A percentile compares a stretch with the other conserved stretches of the same genome.
Evolutionary conservation across 495 filamentous ascomycete genomes (phyloP).

Genomic region (Podospora pseudocomata): DNA sequence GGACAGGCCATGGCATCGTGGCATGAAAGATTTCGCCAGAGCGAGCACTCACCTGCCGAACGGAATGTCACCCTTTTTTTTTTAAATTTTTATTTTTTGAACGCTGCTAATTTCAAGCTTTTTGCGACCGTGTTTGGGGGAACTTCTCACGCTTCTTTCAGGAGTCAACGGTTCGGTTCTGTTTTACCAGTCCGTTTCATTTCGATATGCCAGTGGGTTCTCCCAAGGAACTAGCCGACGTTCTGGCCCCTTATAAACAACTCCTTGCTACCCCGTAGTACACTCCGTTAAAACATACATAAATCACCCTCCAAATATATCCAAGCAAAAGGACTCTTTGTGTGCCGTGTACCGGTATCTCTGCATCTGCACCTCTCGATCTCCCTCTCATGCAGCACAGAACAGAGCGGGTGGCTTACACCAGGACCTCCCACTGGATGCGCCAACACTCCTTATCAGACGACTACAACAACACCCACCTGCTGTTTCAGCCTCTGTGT

Average conservation of each 20-base stretch:
- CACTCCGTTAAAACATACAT: no score
- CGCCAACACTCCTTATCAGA: not conserved
- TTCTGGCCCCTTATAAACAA: not conserved
- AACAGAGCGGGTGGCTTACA: not conserved
- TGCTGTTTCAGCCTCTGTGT: conserved; percentile 8
- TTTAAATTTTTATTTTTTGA: not conserved
- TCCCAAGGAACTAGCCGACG: not conserved
- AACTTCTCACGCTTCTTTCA: not conserved
- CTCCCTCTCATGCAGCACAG: not conserved
- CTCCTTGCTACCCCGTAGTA: not conserved
- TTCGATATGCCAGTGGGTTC: not conserved
- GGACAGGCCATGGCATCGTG: not conserved
- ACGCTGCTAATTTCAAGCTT: conserved; percentile 1
- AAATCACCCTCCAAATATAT: not conserved
- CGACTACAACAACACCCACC: not conserved
- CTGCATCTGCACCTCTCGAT: not conserved
- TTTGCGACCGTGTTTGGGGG: not conserved
- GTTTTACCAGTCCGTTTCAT: not conserved
- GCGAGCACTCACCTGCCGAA: conserved; percentile 4
- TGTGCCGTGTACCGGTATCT: not conserved
- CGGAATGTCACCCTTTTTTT: conserved; percentile 4
- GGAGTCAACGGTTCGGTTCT: not conserved
- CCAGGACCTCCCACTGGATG: not conserved
- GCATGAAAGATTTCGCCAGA: not conserved
- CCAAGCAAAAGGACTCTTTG: not conserved